These are phyloP conservation scores for Phaeosphaeria sp. DNA, from an alignment of 2,329 filamentous ascomycete genomes.

Conservation along the genomic window DNA sequence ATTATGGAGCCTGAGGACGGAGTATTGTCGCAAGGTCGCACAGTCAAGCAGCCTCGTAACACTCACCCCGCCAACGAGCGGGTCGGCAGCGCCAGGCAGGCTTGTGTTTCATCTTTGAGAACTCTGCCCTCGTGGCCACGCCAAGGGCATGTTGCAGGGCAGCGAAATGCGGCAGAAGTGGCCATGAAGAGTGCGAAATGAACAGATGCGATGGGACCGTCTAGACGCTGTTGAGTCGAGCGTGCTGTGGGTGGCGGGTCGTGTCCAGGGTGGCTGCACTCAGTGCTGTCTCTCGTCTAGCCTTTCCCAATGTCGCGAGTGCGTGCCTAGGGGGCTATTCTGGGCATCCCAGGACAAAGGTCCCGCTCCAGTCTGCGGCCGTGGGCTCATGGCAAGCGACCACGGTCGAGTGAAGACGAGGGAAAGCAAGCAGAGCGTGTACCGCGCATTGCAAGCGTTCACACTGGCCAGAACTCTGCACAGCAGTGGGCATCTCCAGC, in stretches of 20 bases:
- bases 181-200: neutral
- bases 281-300: constrained; percentile 19
- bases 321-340: constrained; percentile 24
- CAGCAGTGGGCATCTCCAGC: neutral
- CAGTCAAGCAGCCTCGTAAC: constrained; percentile 3
- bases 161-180: neutral
- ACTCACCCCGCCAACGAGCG: constrained; percentile 25
- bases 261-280: constrained; percentile 5
- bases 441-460: constrained; percentile 3
- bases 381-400: no score
- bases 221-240: neutral
- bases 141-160: neutral
- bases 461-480: neutral
- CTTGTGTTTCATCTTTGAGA: constrained; percentile 24
- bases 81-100: constrained; percentile 8
- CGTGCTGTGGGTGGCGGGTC: neutral
- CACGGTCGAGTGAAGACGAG: neutral
- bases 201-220: neutral
- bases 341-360: constrained; percentile 15
- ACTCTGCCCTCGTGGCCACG: constrained; percentile 7
- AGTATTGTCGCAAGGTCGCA: constrained; percentile 17
- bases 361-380: constrained; percentile 1
- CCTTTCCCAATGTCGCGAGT: constrained; percentile 17
- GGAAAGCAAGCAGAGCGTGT: neutral
- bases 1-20: constrained; percentile 18